phyloP scores from a whole-genome alignment of 805 yeast genomes.

The Yarrowia sp. region DNA sequence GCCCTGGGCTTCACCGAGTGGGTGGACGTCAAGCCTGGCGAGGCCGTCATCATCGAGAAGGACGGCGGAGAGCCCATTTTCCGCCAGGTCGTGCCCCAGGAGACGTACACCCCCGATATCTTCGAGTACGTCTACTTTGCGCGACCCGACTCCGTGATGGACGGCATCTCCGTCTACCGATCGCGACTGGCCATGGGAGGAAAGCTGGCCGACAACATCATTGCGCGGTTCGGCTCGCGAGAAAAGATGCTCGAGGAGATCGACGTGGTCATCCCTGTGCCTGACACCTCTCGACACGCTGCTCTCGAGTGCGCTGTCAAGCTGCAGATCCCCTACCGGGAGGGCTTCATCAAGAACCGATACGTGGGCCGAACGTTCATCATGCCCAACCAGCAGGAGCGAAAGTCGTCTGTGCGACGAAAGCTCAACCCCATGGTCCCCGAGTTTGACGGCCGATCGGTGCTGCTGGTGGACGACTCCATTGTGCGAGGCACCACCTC shows the following conservation, averaged over 20 bases:
- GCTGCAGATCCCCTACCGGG: slow-evolving; percentile 81
- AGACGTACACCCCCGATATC: slow-evolving; percentile 86
- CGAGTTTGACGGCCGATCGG: slow-evolving; percentile 82
- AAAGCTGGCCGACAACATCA: slow-evolving; percentile 74
- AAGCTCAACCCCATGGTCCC: slow-evolving; percentile 94
- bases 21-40: slow-evolving; percentile 89
- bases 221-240: slow-evolving; percentile 43
- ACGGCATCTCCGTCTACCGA: slow-evolving; percentile 94
- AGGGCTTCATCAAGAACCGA: slow-evolving; percentile 94
- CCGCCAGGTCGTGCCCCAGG: slow-evolving; percentile 77
- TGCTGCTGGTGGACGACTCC: slow-evolving; percentile 91
- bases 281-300: slow-evolving; percentile 95
- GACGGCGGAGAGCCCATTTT: slow-evolving; percentile 70
- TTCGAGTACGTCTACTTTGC: slow-evolving; percentile 98
- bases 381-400: slow-evolving; percentile 95
- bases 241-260: slow-evolving; percentile 55
- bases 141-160: slow-evolving; percentile 92
- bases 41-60: slow-evolving; percentile 91
- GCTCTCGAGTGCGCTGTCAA: slow-evolving; percentile 89
- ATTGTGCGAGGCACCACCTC: slow-evolving; percentile 98
- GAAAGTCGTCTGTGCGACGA: slow-evolving; percentile 89
- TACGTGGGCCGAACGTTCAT: slow-evolving; percentile 97
- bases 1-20: slow-evolving; percentile 82
- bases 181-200: slow-evolving; percentile 93
- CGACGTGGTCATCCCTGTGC: slow-evolving; percentile 96